Percentiles rank a stretch among this genome's conserved stretches.
Evolutionary conservation across 495 filamentous ascomycete genomes (phyloP).

Genomic region (Neurospora sp.): DNA sequence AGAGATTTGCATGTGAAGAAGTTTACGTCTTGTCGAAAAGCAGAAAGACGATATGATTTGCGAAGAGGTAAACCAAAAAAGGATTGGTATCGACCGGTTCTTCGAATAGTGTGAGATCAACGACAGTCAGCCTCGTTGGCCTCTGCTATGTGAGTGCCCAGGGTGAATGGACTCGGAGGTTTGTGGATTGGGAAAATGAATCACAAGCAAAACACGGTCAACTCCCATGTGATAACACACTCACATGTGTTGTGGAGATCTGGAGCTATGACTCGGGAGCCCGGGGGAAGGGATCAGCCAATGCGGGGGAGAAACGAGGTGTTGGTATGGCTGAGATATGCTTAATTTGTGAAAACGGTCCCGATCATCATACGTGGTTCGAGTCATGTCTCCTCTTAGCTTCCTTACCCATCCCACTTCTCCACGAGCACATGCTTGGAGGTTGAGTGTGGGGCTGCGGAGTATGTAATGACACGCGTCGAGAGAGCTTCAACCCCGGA

Average conservation of each 20-base stretch:
- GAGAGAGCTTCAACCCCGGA: neutral
- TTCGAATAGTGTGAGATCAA: neutral
- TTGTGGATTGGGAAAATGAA: neutral
- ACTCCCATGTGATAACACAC: neutral
- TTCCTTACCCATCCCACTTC: neutral
- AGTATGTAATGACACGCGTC: neutral
- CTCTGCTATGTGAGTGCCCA: neutral
- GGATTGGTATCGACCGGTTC: neutral
- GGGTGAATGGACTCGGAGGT: neutral
- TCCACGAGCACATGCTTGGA: neutral
- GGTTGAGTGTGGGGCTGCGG: neutral
- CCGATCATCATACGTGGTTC: neutral
- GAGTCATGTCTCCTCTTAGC: neutral
- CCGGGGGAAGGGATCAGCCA: neutral
- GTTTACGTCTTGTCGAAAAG: neutral
- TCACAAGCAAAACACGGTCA: neutral
- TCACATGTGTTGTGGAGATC: neutral
- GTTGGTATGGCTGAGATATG: neutral
- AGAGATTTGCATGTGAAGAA: neutral
- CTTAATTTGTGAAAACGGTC: neutral
- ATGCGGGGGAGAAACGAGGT: neutral
- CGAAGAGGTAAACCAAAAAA: neutral
- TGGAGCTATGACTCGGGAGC: neutral
- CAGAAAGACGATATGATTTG: neutral
- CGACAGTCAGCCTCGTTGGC: neutral